Evolutionary conservation across 1,284 basidiomycete genomes (phyloP), one percentile per base, ranked within the genome.

Genomic region (Moniliella sp.): DNA sequence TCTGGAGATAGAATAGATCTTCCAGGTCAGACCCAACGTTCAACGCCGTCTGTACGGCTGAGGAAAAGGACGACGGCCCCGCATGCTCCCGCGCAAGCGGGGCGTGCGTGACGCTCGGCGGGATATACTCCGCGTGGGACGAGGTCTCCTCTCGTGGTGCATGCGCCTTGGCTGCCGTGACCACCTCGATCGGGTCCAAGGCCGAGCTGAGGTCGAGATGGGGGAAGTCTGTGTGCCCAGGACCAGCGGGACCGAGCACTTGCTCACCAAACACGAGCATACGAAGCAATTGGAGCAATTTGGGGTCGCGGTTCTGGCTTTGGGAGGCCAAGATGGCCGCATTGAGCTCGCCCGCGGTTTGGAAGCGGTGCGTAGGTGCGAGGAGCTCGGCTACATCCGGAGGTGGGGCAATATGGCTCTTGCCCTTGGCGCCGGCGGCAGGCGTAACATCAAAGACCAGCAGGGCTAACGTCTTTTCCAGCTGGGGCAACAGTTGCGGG

Each of bases 371-470:
- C 15, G 74, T 74, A 14, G 78, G 75, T 18, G 76, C 76, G 50
- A 94, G 65, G 30, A 94, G 67, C 12, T 57, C 75, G 26, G 72
- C 67, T 35, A 84, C 76, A 15, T 71, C 69, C 29, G 67, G 50
- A 2, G 81, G 79, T n/a, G n/a, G n/a, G n/a, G n/a, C n/a, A n/a
- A n/a, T n/a, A n/a, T n/a, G n/a, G n/a, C n/a, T n/a, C n/a, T n/a
- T n/a, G n/a, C n/a, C n/a, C n/a, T n/a, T n/a, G n/a, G n/a, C n/a
- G n/a, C n/a, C n/a, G n/a, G n/a, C n/a, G n/a, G n/a, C n/a, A n/a
- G n/a, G n/a, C n/a, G n/a, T n/a, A n/a, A n/a, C n/a, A n/a, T 82
- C 78, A 61, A 93, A 94, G 5, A 84, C 86, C 5, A 97, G 66
- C 27, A 97, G 63, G 14, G 83, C 80, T 84, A 97, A 94, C 12